These are phyloP conservation scores for Phytophthora pistaciae DNA, from an alignment of 352 stramenopile genomes.

Conservation along the genomic window DNA sequence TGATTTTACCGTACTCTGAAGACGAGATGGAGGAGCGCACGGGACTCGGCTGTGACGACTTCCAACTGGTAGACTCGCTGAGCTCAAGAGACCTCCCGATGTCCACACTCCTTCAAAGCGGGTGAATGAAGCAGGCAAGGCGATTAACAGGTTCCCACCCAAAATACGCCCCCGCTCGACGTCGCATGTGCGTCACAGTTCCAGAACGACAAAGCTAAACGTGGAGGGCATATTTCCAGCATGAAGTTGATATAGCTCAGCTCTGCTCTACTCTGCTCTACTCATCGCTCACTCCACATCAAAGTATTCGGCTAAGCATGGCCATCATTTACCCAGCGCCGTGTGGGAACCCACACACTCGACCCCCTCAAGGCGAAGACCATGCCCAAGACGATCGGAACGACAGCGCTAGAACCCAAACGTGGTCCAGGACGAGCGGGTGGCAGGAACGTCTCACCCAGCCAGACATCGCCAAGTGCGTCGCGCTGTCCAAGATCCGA, in stretches of 20 bases:
- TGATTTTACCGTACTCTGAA: slow-evolving; percentile 39
- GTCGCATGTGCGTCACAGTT: too few relatives aligned
- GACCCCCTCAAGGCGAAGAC: neutral
- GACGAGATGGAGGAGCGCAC: slow-evolving; percentile 39
- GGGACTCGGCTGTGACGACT: slow-evolving; percentile 24
- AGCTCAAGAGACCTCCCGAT: slow-evolving; percentile 32
- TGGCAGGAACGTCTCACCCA: slow-evolving; percentile 24
- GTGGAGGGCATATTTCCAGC: neutral
- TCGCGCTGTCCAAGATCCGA: slow-evolving; percentile 40
- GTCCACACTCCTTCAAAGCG: slow-evolving; percentile 15
- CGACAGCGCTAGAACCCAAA: slow-evolving; percentile 5
- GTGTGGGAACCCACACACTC: neutral
- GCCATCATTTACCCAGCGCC: neutral
- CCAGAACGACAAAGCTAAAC: neutral
- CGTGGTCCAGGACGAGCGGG: neutral
- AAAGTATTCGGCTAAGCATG: neutral
- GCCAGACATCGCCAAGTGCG: slow-evolving; percentile 35
- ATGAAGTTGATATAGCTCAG: neutral
- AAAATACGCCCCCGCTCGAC: too few relatives aligned
- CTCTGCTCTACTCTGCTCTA: too few relatives aligned
- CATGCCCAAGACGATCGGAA: neutral
- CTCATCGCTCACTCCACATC: neutral
- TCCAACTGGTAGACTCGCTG: slow-evolving; percentile 25
- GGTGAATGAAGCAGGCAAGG: neutral
- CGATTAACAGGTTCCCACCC: neutral